phyloP scores from a whole-genome alignment of 257 asterid genomes.

The Solanum rostratum region DNA sequence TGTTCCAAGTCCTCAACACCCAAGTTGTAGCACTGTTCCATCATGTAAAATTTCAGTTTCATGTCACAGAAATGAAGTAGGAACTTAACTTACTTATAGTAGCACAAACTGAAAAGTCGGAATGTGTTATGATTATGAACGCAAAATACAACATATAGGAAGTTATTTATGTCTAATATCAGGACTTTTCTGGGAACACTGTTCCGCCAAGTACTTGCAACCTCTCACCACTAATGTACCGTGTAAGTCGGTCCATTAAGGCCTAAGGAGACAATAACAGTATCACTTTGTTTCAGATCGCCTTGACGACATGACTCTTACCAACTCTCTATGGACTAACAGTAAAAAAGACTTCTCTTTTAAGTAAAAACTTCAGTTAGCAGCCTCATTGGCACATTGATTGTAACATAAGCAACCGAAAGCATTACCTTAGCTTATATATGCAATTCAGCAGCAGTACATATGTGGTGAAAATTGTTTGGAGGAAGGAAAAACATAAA shows the following conservation, averaged over 20 bases:
- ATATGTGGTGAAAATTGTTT: not conserved
- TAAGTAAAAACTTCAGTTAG: not conserved
- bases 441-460: not conserved
- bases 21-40: slow-evolving; percentile 48
- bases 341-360: not conserved
- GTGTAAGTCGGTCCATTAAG: not conserved
- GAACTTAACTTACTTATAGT: not conserved
- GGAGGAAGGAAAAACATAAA: not conserved
- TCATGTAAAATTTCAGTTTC: not conserved
- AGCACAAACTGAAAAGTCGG: not conserved
- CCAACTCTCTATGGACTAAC: not conserved
- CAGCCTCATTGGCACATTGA: not conserved
- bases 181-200: not conserved
- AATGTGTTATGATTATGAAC: not conserved
- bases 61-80: not conserved
- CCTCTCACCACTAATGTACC: not conserved
- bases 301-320: not conserved
- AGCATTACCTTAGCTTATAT: not conserved
- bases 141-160: not conserved
- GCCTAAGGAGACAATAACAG: not conserved
- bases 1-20: slow-evolving; percentile 80
- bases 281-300: not conserved
- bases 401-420: not conserved
- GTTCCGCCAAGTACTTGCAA: not conserved
- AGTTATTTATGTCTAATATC: not conserved